phyloP scores from a whole-genome alignment of 192 early-diverging fungal species.

The Coemansia sp. region DNA sequence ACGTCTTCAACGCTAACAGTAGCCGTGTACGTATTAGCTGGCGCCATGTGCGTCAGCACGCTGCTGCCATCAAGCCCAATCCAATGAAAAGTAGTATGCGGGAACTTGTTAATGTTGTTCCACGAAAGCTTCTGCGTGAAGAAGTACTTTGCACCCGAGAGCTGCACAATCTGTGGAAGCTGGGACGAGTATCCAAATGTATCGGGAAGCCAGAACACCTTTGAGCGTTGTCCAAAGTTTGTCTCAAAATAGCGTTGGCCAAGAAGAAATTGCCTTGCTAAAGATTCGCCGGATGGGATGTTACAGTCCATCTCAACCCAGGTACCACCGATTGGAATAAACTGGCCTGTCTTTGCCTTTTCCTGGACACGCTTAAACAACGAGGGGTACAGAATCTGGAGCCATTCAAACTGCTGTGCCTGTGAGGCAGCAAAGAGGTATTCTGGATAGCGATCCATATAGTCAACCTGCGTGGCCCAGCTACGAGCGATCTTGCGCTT shows the following conservation, averaged over 20 bases:
- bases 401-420: conserved; percentile 97
- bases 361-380: conserved; percentile 77
- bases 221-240: conserved; percentile 66
- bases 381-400: conserved; percentile 75
- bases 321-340: conserved; percentile 91
- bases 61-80: conserved; percentile 81
- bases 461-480: conserved; percentile 75
- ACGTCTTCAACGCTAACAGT: conserved; percentile 61
- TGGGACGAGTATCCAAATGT: conserved; percentile 91
- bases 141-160: conserved; percentile 84
- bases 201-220: conserved; percentile 94
- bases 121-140: conserved; percentile 99
- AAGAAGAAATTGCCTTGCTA: conserved; percentile 91
- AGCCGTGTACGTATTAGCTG: conserved; percentile 82
- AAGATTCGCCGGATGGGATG: conserved; percentile 91
- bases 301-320: conserved; percentile 99
- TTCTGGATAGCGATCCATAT: conserved; percentile 86
- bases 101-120: conserved; percentile 99
- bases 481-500: conserved; percentile 88
- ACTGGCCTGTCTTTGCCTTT: conserved; percentile 70
- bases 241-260: conserved; percentile 88
- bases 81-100: conserved; percentile 95
- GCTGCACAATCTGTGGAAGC: conserved; percentile 87
- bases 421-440: conserved; percentile 94
- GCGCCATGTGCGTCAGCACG: conserved; percentile 87